Conservation (phyloP, 2,329 filamentous ascomycete genomes). For the Fusarium temperatum region DNA sequence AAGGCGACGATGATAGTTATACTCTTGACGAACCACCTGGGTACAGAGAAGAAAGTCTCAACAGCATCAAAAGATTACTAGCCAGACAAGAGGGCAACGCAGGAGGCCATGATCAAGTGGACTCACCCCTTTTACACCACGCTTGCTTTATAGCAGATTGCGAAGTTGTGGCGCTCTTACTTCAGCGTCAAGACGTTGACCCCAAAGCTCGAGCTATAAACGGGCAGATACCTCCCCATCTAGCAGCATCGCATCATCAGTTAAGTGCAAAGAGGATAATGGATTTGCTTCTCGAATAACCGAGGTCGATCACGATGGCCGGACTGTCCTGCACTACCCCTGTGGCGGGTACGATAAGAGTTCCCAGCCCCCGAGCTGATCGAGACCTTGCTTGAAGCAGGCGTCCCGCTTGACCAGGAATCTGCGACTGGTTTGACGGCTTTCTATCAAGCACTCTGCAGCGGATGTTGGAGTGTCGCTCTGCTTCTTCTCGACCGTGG, state of each 20-base stretch:
- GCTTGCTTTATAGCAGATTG: neutral
- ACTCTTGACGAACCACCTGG: neutral
- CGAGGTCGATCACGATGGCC: neutral
- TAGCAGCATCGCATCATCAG: neutral
- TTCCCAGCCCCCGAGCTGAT: neutral
- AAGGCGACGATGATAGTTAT: neutral
- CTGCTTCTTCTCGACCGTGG: neutral
- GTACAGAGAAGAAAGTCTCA: neutral
- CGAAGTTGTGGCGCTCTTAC: neutral
- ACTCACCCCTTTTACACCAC: neutral
- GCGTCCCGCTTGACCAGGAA: neutral
- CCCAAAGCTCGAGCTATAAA: neutral
- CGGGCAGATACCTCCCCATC: conserved; percentile 11
- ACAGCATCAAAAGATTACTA: conserved; percentile 4
- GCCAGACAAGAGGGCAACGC: neutral
- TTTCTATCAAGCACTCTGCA: neutral
- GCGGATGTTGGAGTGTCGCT: neutral
- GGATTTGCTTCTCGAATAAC: neutral
- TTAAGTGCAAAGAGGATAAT: neutral
- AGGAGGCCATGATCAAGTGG: neutral
- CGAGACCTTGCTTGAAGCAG: neutral
- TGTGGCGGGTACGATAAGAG: neutral
- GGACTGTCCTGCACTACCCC: conserved; percentile 1
- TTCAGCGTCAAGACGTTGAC: conserved; percentile 3
- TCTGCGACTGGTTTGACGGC: neutral